These are phyloP conservation scores for Sporothrix mexicana DNA, from an alignment of 2,329 filamentous ascomycete genomes.

Conservation along the genomic window DNA sequence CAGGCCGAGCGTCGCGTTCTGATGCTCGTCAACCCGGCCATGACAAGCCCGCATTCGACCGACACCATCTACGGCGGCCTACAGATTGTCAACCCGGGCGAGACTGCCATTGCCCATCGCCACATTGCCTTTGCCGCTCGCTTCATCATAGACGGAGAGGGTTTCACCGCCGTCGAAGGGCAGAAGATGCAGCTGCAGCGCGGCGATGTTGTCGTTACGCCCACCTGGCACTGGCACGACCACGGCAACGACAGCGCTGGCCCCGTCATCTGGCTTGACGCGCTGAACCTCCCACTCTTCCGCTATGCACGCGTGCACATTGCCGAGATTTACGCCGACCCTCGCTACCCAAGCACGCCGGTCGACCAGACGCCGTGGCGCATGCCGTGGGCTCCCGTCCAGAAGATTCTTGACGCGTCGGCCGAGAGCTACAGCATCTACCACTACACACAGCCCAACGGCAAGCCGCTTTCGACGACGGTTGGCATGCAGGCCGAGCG, in stretches of 20 bases:
- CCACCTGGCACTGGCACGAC: conserved; percentile 63
- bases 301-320: conserved; percentile 59
- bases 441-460: background rate
- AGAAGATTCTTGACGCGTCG: background rate
- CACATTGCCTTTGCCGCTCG: conserved; percentile 61
- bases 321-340: conserved; percentile 53
- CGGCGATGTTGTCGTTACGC: conserved; percentile 61
- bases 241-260: conserved; percentile 60
- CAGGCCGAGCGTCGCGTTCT: conserved; percentile 48
- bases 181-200: conserved; percentile 54
- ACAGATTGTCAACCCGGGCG: conserved; percentile 60
- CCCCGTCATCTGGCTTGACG: conserved; percentile 64
- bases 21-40: conserved; percentile 49
- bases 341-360: conserved; percentile 48
- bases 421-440: background rate
- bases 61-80: conserved; percentile 62
- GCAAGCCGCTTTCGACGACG: background rate
- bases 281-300: conserved; percentile 58
- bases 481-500: conserved; percentile 11
- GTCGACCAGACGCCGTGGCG: background rate
- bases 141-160: conserved; percentile 62
- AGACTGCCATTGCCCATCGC: conserved; percentile 58
- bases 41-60: conserved; percentile 57
- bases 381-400: background rate
- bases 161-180: conserved; percentile 62